Evolutionary conservation across 495 filamentous ascomycete species (phyloP), one percentile per base, ranked within the genome.

Genomic region (Podospora australis): DNA sequence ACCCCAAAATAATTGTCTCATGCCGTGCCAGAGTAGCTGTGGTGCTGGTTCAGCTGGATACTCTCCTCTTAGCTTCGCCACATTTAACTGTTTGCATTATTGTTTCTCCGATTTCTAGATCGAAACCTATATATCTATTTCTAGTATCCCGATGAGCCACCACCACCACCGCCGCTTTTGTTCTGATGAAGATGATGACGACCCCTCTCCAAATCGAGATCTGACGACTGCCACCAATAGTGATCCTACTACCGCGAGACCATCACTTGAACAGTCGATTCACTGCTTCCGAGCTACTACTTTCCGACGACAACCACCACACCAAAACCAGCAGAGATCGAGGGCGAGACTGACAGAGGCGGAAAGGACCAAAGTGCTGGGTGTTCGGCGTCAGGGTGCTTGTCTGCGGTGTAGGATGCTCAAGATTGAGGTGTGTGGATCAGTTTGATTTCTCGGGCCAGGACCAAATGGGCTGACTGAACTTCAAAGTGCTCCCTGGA

Each of bases 331-430:
- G 4, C 44, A 38, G 4, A 1, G 9, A 43, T 14, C 35, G 17
- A 71, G 83, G 36, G 76, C 78, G 9, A 74, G 77, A 38, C 84
- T 87, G 58, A 73, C 73, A 32, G 71, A 72, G 11, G 66, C 68
- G 13, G 64, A 81, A 41, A 75, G 80, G 29, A 73, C 79, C 52
- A 81, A 86, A 60, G 82, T 86, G 9, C 75, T 80, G 53, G 76
- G 80, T 45, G 77, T 87, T 17, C 69, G 83, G 44, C 84, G 84
- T 53, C 69, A 72, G 17, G 82, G 85, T n/a, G 83, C 85, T 5
- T 89, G 83, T 56, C 78, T 87, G 50, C 70, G 82, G 51, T 88
- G 83, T 65, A 73, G 80, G 17, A 84, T 88, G 77, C 70, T 88
- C 4, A 86, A 86, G 64, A 87, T 56, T 24, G 52, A 56, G 60